These are phyloP conservation scores for Hypoxylon sp. DNA, from an alignment of 2,329 filamentous ascomycete species.

Conservation along the genomic window DNA sequence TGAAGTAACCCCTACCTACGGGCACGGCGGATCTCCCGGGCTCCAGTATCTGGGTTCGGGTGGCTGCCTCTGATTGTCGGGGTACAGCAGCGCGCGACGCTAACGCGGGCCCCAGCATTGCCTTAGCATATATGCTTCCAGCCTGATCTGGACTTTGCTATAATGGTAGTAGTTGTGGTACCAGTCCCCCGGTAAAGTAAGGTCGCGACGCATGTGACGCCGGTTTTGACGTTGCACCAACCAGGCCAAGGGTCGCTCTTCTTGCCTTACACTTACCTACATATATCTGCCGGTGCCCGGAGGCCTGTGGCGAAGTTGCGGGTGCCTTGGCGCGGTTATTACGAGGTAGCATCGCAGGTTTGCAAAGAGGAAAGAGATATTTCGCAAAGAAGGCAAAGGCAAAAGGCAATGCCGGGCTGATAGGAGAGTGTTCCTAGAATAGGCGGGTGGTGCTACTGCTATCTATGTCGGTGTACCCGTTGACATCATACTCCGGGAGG, in stretches of 20 bases:
- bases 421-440: neutral
- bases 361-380: neutral
- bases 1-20: neutral
- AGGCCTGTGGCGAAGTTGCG: neutral
- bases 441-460: neutral
- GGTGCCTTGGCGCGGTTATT: neutral
- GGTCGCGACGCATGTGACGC: neutral
- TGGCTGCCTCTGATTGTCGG: neutral
- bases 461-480: slow-evolving; percentile 2
- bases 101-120: neutral
- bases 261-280: neutral
- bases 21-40: neutral
- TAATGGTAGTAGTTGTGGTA: no score
- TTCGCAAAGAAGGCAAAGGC: neutral
- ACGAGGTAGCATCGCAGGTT: slow-evolving; percentile 4
- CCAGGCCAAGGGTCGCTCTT: neutral
- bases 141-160: neutral
- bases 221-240: neutral
- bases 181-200: neutral
- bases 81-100: neutral
- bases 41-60: slow-evolving; percentile 2
- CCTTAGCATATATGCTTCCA: neutral
- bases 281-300: neutral
- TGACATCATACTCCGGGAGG: neutral
- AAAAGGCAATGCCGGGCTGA: neutral